Evolutionary conservation across 176 grass and related monocot species (phyloP).

Genomic region (Avena eriantha): DNA sequence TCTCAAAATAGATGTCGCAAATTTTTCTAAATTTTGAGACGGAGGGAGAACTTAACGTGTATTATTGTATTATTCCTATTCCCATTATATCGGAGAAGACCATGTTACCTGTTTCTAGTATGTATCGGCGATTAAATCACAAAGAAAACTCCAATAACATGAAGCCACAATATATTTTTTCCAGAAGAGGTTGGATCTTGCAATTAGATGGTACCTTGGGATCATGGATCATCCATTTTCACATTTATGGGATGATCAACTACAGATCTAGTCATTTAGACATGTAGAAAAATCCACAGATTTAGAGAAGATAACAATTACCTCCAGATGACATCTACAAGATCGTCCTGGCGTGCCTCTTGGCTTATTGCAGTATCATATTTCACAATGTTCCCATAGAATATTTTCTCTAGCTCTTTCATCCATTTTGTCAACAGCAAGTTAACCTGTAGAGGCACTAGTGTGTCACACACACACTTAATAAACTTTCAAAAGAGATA

Average conservation of each 20-base stretch:
- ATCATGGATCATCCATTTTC: background rate
- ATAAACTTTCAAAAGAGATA: constrained; percentile 20
- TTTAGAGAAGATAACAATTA: constrained; percentile 43
- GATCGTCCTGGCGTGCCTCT: constrained; percentile 87
- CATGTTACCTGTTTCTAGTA: constrained; percentile 13
- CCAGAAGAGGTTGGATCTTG: background rate
- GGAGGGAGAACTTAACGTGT: background rate
- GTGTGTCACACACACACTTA: background rate
- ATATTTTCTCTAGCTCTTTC: constrained; percentile 99
- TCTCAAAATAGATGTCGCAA: too few species aligned
- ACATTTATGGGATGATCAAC: background rate
- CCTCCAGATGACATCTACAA: constrained; percentile 96
- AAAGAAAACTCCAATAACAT: background rate
- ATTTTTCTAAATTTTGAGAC: too few species aligned
- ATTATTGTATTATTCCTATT: constrained; percentile 4
- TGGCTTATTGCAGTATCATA: constrained; percentile 76
- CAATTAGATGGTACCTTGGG: constrained; percentile 15
- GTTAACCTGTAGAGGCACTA: constrained; percentile 71
- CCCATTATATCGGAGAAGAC: background rate
- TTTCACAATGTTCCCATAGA: constrained; percentile 98
- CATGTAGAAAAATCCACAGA: background rate
- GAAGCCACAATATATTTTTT: background rate
- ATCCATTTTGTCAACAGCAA: constrained; percentile 97
- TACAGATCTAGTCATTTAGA: constrained; percentile 7
- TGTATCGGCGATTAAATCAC: background rate